Base-by-base conservation (phyloP, 805 yeast species). In the Candida schatavii region DNA sequence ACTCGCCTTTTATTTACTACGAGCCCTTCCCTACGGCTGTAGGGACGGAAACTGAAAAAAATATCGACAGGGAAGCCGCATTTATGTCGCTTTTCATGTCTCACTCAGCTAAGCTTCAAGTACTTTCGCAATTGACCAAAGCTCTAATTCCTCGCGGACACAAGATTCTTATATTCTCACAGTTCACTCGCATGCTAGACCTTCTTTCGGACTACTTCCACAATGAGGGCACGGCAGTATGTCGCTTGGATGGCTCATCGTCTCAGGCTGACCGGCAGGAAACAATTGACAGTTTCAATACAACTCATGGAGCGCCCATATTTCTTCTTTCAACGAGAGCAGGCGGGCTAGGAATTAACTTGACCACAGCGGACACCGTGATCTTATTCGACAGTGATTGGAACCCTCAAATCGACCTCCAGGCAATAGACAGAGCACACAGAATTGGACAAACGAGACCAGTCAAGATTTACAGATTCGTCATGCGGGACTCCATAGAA, bases 381-480 rank as follows among this genome's bases (percentile, higher is more conserved):
- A 78, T 91, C 3, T 54, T 91, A 9, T 89, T 88, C 56, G 99
- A 91, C 55, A 85, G 88, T 43, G 99, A 91, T 57, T 91, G 97
- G 96, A 91, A 91, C 55, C 99, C 98, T 0, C 97, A 91, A 56
- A 95, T 88, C 47, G 98, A 91, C 62, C 67, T 89, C 39, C 99
- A 91, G 59, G 98, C 98, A 0, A 91, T 91, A 80, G 98, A 90
- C 54, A 73, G 99, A 41, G 95, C 86, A 10, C 98, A 91, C 58
- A 72, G 99, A 55, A 88, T 93, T 41, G 98, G 98, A 0, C 99
- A 91, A 59, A 73, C 68, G 1, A 80, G 77, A 41, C 97, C 97
- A 1, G 96, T 90, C 3, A 71, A 87, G 18, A 77, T 91, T 1
- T 88, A 83, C 57, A 74, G 98, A 46, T 72, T 93, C 19, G 82